A percentile compares a stretch with the other conserved stretches of the same genome.
These are phyloP conservation scores for Scheffersomyces segobiensis DNA, from an alignment of 1,139 yeast genomes.

Conservation along the genomic window DNA sequence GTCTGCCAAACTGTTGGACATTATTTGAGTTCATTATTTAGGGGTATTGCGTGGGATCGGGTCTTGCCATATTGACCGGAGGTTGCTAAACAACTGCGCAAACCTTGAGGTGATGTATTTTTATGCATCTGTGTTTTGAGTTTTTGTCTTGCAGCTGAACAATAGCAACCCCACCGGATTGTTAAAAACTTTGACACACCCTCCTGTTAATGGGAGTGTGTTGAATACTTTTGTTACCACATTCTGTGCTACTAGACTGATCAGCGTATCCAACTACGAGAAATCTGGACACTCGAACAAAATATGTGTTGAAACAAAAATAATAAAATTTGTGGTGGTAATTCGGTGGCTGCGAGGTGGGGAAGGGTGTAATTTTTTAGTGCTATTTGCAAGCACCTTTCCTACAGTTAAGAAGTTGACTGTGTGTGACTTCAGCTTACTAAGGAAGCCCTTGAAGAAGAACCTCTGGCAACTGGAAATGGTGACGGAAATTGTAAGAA, in stretches of 20 bases:
- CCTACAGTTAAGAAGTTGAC: neutral
- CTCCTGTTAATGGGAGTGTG: neutral
- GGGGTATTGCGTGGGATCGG: neutral
- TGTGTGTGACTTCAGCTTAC: neutral
- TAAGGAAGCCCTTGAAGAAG: too few species aligned
- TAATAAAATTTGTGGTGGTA: neutral
- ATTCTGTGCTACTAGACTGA: neutral
- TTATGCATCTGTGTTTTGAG: neutral
- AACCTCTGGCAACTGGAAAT: too few species aligned
- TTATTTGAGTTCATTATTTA: too few species aligned
- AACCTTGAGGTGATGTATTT: neutral
- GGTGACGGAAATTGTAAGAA: too few species aligned
- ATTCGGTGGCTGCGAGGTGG: neutral
- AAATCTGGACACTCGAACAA: neutral
- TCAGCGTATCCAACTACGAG: neutral
- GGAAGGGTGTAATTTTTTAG: neutral
- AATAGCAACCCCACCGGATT: neutral
- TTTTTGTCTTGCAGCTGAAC: neutral
- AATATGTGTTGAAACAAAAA: neutral
- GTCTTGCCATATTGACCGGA: neutral
- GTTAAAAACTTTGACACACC: neutral
- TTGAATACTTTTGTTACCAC: neutral
- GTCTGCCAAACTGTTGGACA: neutral
- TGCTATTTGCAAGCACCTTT: neutral
- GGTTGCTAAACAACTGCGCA: neutral